These are phyloP conservation scores for Lichtheimia ramosa DNA, from an alignment of 371 early-diverging fungal genomes.

Conservation along the genomic window DNA sequence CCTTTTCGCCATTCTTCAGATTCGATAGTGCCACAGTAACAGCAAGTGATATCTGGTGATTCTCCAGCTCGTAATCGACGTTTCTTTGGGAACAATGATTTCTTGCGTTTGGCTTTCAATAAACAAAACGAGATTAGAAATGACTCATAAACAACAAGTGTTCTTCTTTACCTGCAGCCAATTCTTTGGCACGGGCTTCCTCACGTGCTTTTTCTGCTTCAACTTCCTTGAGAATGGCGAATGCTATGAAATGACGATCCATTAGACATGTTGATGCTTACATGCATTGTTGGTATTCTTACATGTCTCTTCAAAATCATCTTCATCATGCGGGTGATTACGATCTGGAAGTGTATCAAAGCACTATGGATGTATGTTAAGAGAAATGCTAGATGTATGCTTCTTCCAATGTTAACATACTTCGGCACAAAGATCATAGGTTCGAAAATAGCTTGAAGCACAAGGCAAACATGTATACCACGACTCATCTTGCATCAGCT, in stretches of 20 bases:
- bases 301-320: constrained; percentile 64
- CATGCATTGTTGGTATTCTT: constrained; percentile 14
- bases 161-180: constrained; percentile 16
- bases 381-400: neutral
- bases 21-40: constrained; percentile 46
- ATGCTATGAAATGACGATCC: constrained; percentile 19
- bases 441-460: constrained; percentile 63
- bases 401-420: constrained; percentile 25
- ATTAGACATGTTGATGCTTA: no score
- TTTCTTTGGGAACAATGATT: constrained; percentile 35
- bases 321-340: constrained; percentile 58
- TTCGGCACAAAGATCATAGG: constrained; percentile 72
- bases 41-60: constrained; percentile 31
- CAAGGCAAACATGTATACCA: constrained; percentile 77
- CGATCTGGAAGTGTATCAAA: constrained; percentile 47
- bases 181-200: constrained; percentile 39
- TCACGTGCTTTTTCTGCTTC: constrained; percentile 56
- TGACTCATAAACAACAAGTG: neutral
- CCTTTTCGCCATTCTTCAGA: constrained; percentile 64
- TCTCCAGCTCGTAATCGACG: constrained; percentile 30
- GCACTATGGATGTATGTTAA: constrained; percentile 38
- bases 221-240: constrained; percentile 44
- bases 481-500: constrained; percentile 53
- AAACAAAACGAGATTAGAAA: neutral
- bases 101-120: constrained; percentile 30